Conservation (phyloP, 805 yeast species). For the Kurtzmaniella fragi region DNA sequence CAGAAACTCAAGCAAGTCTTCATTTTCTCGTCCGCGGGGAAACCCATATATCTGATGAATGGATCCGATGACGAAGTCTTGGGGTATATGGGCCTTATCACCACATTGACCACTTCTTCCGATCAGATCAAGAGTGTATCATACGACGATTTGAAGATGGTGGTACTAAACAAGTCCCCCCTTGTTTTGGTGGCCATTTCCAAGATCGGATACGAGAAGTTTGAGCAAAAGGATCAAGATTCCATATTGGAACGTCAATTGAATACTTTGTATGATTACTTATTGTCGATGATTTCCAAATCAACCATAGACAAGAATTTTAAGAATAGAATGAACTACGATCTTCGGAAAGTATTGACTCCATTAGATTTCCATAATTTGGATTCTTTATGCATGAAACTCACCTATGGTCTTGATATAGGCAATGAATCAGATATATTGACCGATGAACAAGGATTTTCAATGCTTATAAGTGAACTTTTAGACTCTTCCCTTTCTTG, state of each 20-base stretch:
- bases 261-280: constrained; percentile 66
- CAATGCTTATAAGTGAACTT: constrained; percentile 24
- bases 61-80: constrained; percentile 65
- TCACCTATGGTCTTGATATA: constrained; percentile 28
- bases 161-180: constrained; percentile 61
- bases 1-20: constrained; percentile 62
- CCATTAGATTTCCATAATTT: constrained; percentile 70
- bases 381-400: constrained; percentile 46
- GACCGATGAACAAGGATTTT: constrained; percentile 12
- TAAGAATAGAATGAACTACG: constrained; percentile 70
- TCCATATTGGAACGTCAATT: constrained; percentile 45
- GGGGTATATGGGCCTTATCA: constrained; percentile 74
- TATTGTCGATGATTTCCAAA: constrained; percentile 79
- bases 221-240: constrained; percentile 35
- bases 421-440: not conserved
- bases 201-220: constrained; percentile 44
- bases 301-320: constrained; percentile 70
- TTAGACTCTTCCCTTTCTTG: constrained; percentile 25
- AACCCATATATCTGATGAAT: constrained; percentile 76
- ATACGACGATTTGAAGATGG: constrained; percentile 46
- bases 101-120: constrained; percentile 58
- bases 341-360: constrained; percentile 69
- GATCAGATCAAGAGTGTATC: constrained; percentile 47
- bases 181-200: constrained; percentile 70
- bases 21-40: constrained; percentile 79